Percentiles rank a stretch among this genome's conserved stretches.
Evolutionary conservation across 2,329 filamentous ascomycete genomes (phyloP).

Genomic region (Pyrenochaeta sp.): DNA sequence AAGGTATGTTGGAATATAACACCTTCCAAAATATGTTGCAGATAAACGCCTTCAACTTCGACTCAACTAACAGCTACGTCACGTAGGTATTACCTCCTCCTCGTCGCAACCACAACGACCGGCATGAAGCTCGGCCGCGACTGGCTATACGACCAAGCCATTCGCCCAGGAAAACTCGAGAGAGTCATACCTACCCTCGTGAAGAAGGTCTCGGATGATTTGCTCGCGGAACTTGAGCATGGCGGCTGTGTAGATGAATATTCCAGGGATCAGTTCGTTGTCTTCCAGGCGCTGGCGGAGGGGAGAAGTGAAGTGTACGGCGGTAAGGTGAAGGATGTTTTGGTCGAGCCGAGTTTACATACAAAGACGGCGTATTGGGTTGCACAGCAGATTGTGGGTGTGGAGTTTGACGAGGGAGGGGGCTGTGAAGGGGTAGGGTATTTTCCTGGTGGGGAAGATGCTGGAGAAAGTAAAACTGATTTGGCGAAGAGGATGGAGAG

Average conservation of each 20-base stretch:
- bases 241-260: conserved; percentile 61
- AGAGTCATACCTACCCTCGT: conserved; percentile 48
- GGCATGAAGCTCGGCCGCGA: conserved; percentile 61
- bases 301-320: conserved; percentile 49
- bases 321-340: conserved; percentile 25
- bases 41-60: no score
- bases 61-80: no score
- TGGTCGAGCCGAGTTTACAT: conserved; percentile 53
- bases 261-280: conserved; percentile 65
- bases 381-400: conserved; percentile 46
- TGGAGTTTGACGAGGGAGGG: conserved; percentile 47
- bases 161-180: conserved; percentile 30
- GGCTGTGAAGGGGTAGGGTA: conserved; percentile 48
- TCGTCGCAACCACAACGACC: conserved; percentile 60
- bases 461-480: not conserved
- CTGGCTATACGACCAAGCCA: conserved; percentile 53
- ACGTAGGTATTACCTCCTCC: conserved; percentile 63
- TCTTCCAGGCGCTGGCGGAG: conserved; percentile 64
- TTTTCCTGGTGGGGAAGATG: not conserved
- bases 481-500: conserved; percentile 6
- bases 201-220: conserved; percentile 52
- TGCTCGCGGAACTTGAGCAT: conserved; percentile 56
- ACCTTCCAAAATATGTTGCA: no score
- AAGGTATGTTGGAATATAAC: no score
- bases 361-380: conserved; percentile 57